Evolutionary conservation across 148 eudicot genomes (phyloP), one percentile per base, ranked within the genome.

Genomic region (Amaranthus palmeri): DNA sequence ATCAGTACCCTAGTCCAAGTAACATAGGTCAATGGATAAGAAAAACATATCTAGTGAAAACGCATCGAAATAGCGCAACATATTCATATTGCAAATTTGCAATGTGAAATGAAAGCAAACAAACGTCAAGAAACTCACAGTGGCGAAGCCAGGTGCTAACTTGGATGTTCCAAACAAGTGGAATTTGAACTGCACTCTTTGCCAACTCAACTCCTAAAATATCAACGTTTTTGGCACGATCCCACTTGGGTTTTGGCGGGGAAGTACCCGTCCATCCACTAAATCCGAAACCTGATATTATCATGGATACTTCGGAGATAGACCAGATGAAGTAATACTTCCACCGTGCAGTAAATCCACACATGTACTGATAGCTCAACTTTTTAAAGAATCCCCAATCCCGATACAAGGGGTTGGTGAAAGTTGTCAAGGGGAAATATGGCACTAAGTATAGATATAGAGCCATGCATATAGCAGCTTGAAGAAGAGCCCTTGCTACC

Each of bases 71-170:
- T n/a, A n/a, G n/a, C n/a, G n/a, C n/a, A n/a, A n/a, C n/a, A n/a
- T n/a, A n/a, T n/a, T n/a, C n/a, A n/a, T n/a, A n/a, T n/a, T n/a
- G n/a, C n/a, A n/a, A n/a, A n/a, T n/a, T n/a, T n/a, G n/a, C n/a
- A n/a, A n/a, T n/a, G n/a, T n/a, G n/a, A n/a, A n/a, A n/a, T n/a
- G n/a, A n/a, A n/a, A n/a, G n/a, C n/a, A n/a, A n/a, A n/a, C n/a
- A n/a, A n/a, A n/a, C n/a, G n/a, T n/a, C n/a, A 74, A 67, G 55
- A 65, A 60, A 86, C 99, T 84, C 77, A 96, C 99, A 96, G 74
- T 90, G 84, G 36, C 99, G 89, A 55, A 96, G 92, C 99, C 99
- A 96, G 81, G 96, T 90, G 95, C 99, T 92, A 84, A 96, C 97
- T 87, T 96, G 99, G 61, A 96, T 96, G 82, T 96, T 96, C 99